A percentile compares a stretch with the other conserved stretches of the same genome.
Evolutionary conservation across 1,284 basidiomycete genomes (phyloP).

Genomic region (Testicularia cyperi): DNA sequence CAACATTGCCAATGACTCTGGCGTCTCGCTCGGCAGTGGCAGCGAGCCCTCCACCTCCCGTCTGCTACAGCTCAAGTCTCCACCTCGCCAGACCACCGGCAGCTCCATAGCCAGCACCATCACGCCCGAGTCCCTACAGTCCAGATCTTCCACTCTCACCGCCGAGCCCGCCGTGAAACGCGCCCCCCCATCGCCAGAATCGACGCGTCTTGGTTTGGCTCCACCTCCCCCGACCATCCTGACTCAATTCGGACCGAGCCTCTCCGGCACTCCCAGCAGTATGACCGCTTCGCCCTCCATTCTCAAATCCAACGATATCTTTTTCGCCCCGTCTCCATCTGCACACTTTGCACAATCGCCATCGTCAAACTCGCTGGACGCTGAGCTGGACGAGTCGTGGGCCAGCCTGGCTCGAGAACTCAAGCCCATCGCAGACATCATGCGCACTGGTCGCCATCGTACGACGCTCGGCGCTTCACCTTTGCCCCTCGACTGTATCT

Average conservation of each 20-base stretch:
- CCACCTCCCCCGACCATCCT: slow-evolving; percentile 2
- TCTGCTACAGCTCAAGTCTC: background rate
- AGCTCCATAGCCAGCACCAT: slow-evolving; percentile 38
- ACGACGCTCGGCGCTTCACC: slow-evolving; percentile 19
- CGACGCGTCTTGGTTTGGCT: background rate
- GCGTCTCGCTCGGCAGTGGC: slow-evolving; percentile 35
- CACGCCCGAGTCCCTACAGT: slow-evolving; percentile 23
- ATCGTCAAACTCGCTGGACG: slow-evolving; percentile 25
- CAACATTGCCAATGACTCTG: slow-evolving; percentile 39
- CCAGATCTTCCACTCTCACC: slow-evolving; percentile 15
- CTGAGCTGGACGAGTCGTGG: slow-evolving; percentile 34
- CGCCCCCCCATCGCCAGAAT: background rate
- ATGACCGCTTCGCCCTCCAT: slow-evolving; percentile 9
- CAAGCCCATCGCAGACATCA: slow-evolving; percentile 39
- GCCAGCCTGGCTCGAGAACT: slow-evolving; percentile 21
- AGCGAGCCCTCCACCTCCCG: background rate
- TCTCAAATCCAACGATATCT: slow-evolving; percentile 18
- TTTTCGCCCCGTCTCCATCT: slow-evolving; percentile 7
- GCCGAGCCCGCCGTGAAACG: slow-evolving; percentile 1
- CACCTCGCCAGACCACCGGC: slow-evolving; percentile 14
- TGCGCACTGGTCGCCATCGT: slow-evolving; percentile 33
- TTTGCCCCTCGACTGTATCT: slow-evolving; percentile 20
- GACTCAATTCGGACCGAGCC: slow-evolving; percentile 6
- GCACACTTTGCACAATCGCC: slow-evolving; percentile 16
- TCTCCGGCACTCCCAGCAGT: background rate